Conservation (phyloP, 768 basidiomycete genomes). For the Mycena rebaudengoi region DNA sequence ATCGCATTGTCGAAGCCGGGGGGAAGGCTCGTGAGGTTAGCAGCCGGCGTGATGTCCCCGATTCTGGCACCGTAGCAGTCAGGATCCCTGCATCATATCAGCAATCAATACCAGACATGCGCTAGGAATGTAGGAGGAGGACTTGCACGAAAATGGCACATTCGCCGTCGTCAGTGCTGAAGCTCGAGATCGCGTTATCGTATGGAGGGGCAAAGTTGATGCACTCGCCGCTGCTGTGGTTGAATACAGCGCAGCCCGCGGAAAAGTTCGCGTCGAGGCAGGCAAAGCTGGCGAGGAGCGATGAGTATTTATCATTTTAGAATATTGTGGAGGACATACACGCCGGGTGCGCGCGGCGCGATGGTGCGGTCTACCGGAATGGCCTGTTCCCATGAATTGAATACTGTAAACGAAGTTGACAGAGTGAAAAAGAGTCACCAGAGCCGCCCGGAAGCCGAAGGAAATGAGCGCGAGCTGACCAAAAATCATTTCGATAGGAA, state of each 20-base stretch:
- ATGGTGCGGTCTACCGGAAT: neutral
- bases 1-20: constrained; percentile 5
- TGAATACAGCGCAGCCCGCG: neutral
- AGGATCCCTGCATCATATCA: neutral
- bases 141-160: neutral
- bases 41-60: neutral
- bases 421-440: no score
- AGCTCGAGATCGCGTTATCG: constrained; percentile 1
- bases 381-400: neutral
- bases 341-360: neutral
- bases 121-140: neutral
- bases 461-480: no score
- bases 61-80: neutral
- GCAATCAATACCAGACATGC: neutral
- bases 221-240: constrained; percentile 8
- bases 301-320: constrained; percentile 2
- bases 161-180: neutral
- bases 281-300: constrained; percentile 3
- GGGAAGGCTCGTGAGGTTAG: neutral
- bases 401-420: neutral
- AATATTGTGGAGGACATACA: constrained; percentile 1
- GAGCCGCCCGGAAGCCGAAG: no score
- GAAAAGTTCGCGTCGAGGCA: neutral
- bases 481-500: no score
- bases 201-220: constrained; percentile 2